A percentile compares a stretch with the other conserved stretches of the same genome.
phyloP scores from a whole-genome alignment of 805 yeast genomes.

The Lachancea thermotolerans region DNA sequence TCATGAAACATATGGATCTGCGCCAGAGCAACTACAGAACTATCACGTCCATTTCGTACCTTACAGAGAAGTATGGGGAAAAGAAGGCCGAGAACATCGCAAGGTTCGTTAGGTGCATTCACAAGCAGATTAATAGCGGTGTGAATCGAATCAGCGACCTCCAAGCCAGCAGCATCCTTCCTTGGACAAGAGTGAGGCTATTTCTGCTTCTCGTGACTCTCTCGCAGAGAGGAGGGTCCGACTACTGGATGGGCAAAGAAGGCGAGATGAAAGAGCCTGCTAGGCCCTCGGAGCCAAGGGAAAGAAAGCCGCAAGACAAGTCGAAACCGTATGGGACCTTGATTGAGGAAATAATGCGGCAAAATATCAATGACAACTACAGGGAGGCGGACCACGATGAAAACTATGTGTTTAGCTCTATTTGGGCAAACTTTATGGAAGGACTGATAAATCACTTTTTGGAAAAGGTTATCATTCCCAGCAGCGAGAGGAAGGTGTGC shows the following conservation, averaged over 20 bases:
- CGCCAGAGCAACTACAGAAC: conserved; percentile 26
- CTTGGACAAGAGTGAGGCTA: conserved; percentile 28
- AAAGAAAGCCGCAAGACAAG: not conserved
- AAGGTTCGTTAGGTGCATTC: conserved; percentile 28
- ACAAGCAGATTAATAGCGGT: conserved; percentile 26
- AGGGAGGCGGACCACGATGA: conserved; percentile 28
- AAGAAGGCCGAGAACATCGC: conserved; percentile 26
- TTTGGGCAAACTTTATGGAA: conserved; percentile 36
- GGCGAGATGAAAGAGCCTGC: conserved; percentile 11
- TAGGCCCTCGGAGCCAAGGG: conserved; percentile 5
- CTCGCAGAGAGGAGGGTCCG: conserved; percentile 33
- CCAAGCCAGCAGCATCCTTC: conserved; percentile 17
- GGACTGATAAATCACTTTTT: conserved; percentile 33
- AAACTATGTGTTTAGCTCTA: conserved; percentile 31
- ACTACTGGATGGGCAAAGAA: conserved; percentile 30
- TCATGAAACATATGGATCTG: conserved; percentile 20
- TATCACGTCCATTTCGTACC: conserved; percentile 28
- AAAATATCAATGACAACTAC: conserved; percentile 30
- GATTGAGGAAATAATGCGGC: conserved; percentile 29
- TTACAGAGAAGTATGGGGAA: conserved; percentile 29
- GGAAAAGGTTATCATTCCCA: conserved; percentile 31
- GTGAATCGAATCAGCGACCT: conserved; percentile 22
- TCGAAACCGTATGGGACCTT: conserved; percentile 18
- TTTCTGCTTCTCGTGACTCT: conserved; percentile 27
- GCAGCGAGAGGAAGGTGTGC: conserved; percentile 33